Conservation (phyloP, 345 rosid genomes). For the Dipteronia sinensis region DNA sequence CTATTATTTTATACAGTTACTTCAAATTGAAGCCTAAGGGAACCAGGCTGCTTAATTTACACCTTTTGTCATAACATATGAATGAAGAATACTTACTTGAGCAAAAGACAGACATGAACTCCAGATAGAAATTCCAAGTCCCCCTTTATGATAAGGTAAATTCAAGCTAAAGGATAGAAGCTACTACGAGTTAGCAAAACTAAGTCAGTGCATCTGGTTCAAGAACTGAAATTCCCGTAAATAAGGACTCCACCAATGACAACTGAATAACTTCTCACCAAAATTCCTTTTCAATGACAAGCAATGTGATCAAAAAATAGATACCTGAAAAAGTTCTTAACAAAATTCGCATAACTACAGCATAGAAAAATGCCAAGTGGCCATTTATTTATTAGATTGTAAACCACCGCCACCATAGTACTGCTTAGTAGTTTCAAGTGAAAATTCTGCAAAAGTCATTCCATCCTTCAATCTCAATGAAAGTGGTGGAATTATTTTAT, state of each 20-base stretch:
- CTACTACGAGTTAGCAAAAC: not conserved
- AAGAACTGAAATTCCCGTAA: not conserved
- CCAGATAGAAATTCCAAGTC: not conserved
- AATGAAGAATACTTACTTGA: not conserved
- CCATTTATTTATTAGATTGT: constrained; percentile 59
- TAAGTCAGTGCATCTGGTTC: not conserved
- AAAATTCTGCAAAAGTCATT: constrained; percentile 87
- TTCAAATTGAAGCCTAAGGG: not conserved
- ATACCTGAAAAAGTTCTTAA: not conserved
- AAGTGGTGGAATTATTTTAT: constrained; percentile 65
- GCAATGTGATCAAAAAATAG: constrained; percentile 5
- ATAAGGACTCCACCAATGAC: not conserved
- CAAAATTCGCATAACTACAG: constrained; percentile 1
- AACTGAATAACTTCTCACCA: too few species aligned
- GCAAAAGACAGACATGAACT: not conserved
- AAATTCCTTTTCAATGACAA: too few species aligned
- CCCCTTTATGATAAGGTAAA: not conserved
- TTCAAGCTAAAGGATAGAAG: not conserved
- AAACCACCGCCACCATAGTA: constrained; percentile 86
- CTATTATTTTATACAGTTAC: not conserved
- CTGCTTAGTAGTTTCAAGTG: constrained; percentile 80
- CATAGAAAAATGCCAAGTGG: not conserved
- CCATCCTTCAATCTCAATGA: constrained; percentile 74
- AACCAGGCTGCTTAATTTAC: not conserved
- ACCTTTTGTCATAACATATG: not conserved